Evolutionary conservation across 345 rosid genomes (phyloP).

Genomic region (Citrus glauca): DNA sequence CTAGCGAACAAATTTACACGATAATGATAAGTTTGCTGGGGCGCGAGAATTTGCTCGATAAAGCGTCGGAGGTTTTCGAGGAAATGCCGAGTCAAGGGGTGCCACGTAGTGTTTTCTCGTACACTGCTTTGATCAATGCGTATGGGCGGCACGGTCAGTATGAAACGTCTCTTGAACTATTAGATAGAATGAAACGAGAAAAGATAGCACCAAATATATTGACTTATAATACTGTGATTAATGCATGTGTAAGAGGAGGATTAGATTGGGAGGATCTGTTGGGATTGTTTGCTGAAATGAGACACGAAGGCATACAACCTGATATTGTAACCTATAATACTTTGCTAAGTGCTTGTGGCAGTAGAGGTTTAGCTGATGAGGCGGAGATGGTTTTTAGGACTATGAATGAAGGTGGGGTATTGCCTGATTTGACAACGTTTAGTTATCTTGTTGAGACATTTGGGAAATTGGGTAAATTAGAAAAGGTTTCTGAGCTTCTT

Average conservation of each 20-base stretch:
- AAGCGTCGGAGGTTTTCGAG: conserved; percentile 78
- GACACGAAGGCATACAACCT: conserved; percentile 86
- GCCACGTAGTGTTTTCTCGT: conserved; percentile 78
- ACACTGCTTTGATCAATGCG: conserved; percentile 83
- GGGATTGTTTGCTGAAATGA: conserved; percentile 93
- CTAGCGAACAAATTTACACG: conserved; percentile 90
- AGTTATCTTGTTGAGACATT: conserved; percentile 75
- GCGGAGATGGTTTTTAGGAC: conserved; percentile 95
- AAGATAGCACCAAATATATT: conserved; percentile 66
- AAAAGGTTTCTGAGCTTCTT: conserved; percentile 65
- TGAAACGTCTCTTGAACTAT: conserved; percentile 67
- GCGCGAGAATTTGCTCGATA: conserved; percentile 80
- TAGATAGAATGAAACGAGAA: conserved; percentile 83
- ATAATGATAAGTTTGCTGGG: conserved; percentile 86
- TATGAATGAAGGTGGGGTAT: conserved; percentile 84
- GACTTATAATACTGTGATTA: conserved; percentile 89
- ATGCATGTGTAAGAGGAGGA: conserved; percentile 90
- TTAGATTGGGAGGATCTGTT: conserved; percentile 90
- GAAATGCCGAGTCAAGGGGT: conserved; percentile 84
- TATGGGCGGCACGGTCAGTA: conserved; percentile 81
- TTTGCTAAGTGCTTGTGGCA: conserved; percentile 84
- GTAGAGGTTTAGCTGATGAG: conserved; percentile 79
- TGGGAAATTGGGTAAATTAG: conserved; percentile 58
- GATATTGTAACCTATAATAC: conserved; percentile 91
- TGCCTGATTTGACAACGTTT: conserved; percentile 82